Conservation (phyloP, 805 yeast genomes). For the Cyberlindnera mrakii region DNA sequence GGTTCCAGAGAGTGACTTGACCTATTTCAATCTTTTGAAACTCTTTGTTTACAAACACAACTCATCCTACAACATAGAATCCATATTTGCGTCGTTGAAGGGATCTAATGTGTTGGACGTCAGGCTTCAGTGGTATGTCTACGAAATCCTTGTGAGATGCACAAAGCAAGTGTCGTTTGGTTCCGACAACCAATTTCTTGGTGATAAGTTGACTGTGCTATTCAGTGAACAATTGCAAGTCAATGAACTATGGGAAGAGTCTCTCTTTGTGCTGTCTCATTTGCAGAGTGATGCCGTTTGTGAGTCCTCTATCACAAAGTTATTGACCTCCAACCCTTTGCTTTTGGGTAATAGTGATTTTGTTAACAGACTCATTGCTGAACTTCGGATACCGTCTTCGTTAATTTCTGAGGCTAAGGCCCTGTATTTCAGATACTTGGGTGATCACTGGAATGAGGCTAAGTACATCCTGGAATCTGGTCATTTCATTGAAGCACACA, state of each 20-base stretch:
- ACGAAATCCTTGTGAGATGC: conserved; percentile 36
- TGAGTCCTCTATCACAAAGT: conserved; percentile 30
- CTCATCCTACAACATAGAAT: conserved; percentile 11
- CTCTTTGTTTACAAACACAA: conserved; percentile 22
- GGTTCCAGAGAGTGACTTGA: conserved; percentile 12
- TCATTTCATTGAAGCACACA: conserved; percentile 58
- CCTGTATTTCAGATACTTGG: conserved; percentile 39
- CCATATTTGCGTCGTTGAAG: conserved; percentile 13
- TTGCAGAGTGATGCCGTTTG: conserved; percentile 42
- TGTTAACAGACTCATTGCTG: conserved; percentile 28
- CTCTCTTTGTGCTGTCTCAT: conserved; percentile 60
- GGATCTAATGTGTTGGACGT: conserved; percentile 24
- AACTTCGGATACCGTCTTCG: conserved; percentile 41
- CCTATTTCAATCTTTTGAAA: conserved; percentile 24
- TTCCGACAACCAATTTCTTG: conserved; percentile 11
- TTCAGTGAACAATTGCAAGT: conserved; percentile 48
- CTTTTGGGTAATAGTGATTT: conserved; percentile 20
- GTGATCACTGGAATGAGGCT: conserved; percentile 54
- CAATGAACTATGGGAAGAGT: conserved; percentile 46
- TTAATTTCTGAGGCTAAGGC: conserved; percentile 58
- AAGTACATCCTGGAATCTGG: conserved; percentile 56
- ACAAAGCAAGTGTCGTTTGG: conserved; percentile 23
- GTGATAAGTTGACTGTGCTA: conserved; percentile 33
- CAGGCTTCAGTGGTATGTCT: conserved; percentile 47
- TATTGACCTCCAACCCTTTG: conserved; percentile 24